Percentiles rank a stretch among this genome's conserved stretches.
These are phyloP conservation scores for Carex kokanica DNA, from an alignment of 176 grass and related monocot genomes.

Conservation along the genomic window DNA sequence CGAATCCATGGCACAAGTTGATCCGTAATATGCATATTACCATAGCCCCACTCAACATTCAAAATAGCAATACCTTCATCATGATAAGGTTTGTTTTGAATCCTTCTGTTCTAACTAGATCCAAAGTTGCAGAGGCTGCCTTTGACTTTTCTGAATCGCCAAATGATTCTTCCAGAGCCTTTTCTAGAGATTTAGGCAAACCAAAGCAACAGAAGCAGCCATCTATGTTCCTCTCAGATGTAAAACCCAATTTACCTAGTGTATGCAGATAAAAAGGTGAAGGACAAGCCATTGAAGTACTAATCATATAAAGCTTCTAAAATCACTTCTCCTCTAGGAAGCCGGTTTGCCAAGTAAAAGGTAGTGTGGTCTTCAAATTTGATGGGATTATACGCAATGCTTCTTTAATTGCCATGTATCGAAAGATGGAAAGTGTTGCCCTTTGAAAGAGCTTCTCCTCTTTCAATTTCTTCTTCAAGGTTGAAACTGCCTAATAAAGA, in stretches of 20 bases:
- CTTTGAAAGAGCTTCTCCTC: conserved; percentile 68
- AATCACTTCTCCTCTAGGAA: conserved; percentile 87
- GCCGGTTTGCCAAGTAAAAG: conserved; percentile 83
- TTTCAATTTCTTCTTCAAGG: conserved; percentile 54
- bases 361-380: conserved; percentile 79
- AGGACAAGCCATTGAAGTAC: conserved; percentile 53
- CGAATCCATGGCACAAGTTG: too few relatives aligned
- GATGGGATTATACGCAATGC: conserved; percentile 69
- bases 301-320: conserved; percentile 76
- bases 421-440: conserved; percentile 71
- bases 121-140: conserved; percentile 58
- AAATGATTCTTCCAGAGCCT: conserved; percentile 78
- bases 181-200: conserved; percentile 60
- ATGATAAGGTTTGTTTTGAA: conserved; percentile 72
- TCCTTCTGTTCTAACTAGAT: conserved; percentile 79
- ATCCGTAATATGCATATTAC: too few relatives aligned
- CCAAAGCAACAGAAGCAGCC: conserved; percentile 50
- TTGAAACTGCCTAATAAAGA: conserved; percentile 80
- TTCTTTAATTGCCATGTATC: conserved; percentile 76
- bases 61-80: conserved; percentile 50
- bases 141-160: conserved; percentile 64
- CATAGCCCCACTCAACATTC: neutral
- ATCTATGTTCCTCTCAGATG: conserved; percentile 35
- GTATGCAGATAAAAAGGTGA: conserved; percentile 64
- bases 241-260: conserved; percentile 74